A percentile compares a stretch with the other conserved stretches of the same genome.
Evolutionary conservation across 805 yeast genomes (phyloP).

Genomic region (Candida wancherniae): DNA sequence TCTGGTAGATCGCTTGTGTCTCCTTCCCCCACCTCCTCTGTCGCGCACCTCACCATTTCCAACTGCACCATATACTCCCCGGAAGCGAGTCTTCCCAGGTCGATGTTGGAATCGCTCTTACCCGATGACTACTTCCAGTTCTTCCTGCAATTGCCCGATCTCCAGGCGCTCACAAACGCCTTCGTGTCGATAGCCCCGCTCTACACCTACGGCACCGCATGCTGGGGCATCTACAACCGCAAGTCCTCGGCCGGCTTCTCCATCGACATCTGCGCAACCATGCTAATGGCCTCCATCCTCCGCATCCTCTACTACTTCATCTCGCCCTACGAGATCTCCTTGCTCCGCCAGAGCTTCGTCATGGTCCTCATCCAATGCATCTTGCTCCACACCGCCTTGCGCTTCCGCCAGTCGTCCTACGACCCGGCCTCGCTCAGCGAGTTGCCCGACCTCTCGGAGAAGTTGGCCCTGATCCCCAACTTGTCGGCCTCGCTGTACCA

Average conservation of each 20-base stretch:
- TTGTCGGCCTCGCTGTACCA: conserved; percentile 7
- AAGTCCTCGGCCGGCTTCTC: conserved; percentile 77
- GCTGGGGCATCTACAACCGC: conserved; percentile 58
- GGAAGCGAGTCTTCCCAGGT: no score
- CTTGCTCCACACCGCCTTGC: conserved; percentile 58
- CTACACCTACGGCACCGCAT: conserved; percentile 82
- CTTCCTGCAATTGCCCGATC: conserved; percentile 25
- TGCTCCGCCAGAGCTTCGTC: conserved; percentile 73
- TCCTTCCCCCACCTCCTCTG: background rate
- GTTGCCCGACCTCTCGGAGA: conserved; percentile 25
- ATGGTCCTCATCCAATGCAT: conserved; percentile 78
- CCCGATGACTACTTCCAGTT: conserved; percentile 21
- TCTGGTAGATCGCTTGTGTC: no score
- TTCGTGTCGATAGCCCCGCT: conserved; percentile 78
- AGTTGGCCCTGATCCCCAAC: conserved; percentile 17
- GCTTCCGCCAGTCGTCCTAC: conserved; percentile 42
- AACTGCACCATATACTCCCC: no score
- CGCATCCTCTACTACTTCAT: conserved; percentile 74
- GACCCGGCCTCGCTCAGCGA: conserved; percentile 30
- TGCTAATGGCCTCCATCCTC: conserved; percentile 72
- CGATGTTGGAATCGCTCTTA: conserved; percentile 15
- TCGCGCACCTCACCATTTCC: background rate
- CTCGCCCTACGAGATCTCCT: conserved; percentile 74
- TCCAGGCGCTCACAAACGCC: conserved; percentile 56
- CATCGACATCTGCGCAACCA: conserved; percentile 88